A percentile compares a stretch with the other conserved stretches of the same genome.
Evolutionary conservation across 1,139 yeast genomes (phyloP).

Genomic region (Suhomyces bokatorum): DNA sequence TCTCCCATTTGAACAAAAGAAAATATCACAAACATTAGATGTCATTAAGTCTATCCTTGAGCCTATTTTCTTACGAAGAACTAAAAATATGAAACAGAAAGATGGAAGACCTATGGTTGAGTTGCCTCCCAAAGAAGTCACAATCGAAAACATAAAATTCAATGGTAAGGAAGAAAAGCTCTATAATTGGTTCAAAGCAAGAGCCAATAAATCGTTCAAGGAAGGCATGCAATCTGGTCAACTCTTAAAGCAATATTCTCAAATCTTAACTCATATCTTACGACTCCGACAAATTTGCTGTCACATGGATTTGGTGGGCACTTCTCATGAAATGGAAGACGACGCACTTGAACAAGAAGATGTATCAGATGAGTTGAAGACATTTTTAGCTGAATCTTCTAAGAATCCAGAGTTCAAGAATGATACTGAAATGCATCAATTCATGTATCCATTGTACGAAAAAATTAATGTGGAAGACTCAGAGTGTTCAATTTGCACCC

Average conservation of each 20-base stretch:
- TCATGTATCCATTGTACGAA: conserved; percentile 29
- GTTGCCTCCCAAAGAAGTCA: conserved; percentile 74
- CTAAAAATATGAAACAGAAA: conserved; percentile 76
- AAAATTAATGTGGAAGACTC: conserved; percentile 40
- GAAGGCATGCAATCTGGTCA: conserved; percentile 68
- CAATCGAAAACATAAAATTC: conserved; percentile 66
- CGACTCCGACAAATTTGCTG: conserved; percentile 88
- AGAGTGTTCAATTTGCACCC: conserved; percentile 86
- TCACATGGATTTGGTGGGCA: conserved; percentile 66
- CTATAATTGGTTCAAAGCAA: conserved; percentile 68
- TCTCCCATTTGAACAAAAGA: conserved; percentile 73
- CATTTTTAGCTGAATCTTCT: conserved; percentile 14
- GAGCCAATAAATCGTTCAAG: conserved; percentile 67
- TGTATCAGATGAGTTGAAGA: conserved; percentile 15
- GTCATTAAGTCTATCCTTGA: conserved; percentile 83
- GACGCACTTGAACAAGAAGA: conserved; percentile 18
- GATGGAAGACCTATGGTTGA: conserved; percentile 77
- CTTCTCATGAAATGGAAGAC: conserved; percentile 41
- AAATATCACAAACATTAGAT: conserved; percentile 71
- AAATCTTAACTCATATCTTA: conserved; percentile 79
- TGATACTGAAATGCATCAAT: conserved; percentile 32
- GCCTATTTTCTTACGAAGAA: conserved; percentile 80
- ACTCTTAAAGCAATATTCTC: conserved; percentile 70
- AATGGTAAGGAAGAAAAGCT: conserved; percentile 64
- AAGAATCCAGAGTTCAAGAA: conserved; percentile 31